These are phyloP conservation scores for Aquilaria agallochum DNA, from an alignment of 441 rosid genomes.

Conservation along the genomic window DNA sequence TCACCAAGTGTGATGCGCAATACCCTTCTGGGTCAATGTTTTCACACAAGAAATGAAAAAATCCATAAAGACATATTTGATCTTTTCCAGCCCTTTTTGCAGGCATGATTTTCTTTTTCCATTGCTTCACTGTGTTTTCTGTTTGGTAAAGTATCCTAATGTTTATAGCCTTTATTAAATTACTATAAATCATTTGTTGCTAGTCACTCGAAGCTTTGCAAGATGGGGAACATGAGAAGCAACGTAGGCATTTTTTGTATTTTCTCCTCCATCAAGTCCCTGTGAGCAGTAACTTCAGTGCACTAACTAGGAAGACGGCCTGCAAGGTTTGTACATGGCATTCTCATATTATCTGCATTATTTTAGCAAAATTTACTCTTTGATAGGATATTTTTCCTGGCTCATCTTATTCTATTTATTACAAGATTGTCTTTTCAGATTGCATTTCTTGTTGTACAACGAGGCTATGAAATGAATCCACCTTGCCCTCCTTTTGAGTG, in stretches of 20 bases:
- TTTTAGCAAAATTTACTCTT: conserved; percentile 13
- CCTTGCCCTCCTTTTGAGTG: conserved; percentile 99
- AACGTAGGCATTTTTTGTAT: conserved; percentile 86
- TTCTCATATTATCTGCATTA: background rate
- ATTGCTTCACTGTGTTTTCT: background rate
- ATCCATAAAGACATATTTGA: conserved; percentile 97
- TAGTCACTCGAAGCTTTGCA: conserved; percentile 99
- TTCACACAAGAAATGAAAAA: conserved; percentile 92
- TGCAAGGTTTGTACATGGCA: conserved; percentile 63
- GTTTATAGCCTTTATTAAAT: conserved; percentile 12
- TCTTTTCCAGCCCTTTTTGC: conserved; percentile 89
- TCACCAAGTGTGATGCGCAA: conserved; percentile 99
- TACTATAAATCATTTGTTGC: conserved; percentile 21
- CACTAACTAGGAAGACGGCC: conserved; percentile 76
- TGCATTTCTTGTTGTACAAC: conserved; percentile 81
- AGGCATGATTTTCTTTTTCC: conserved; percentile 50
- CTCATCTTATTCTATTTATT: conserved; percentile 32
- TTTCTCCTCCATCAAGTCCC: conserved; percentile 99
- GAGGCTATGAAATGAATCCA: conserved; percentile 98
- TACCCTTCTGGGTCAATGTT: conserved; percentile 97
- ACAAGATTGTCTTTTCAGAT: conserved; percentile 60
- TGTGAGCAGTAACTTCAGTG: conserved; percentile 92
- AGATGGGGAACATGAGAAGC: conserved; percentile 98
- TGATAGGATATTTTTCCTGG: conserved; percentile 16
- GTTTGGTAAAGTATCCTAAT: background rate